These are phyloP conservation scores for Colletotrichum caudatum DNA, from an alignment of 2,329 filamentous ascomycete genomes.

Conservation along the genomic window DNA sequence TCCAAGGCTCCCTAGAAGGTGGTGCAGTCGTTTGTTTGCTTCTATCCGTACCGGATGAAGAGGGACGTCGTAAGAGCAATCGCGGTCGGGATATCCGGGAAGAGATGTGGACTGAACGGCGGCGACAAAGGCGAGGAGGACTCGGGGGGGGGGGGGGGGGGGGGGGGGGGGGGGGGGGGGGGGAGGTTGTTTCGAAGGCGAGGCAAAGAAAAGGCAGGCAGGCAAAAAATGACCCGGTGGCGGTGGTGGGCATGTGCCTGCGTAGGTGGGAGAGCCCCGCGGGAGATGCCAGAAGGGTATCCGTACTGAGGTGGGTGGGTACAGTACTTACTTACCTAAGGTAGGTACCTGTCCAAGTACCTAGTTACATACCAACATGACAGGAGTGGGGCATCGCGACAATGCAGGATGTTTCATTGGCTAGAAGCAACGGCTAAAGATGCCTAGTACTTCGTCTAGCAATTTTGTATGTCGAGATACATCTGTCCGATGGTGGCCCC, in stretches of 20 bases:
- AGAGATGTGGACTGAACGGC: slow-evolving; percentile 11
- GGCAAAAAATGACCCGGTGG: background rate
- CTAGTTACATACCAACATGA: slow-evolving; percentile 1
- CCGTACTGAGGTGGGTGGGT: no score
- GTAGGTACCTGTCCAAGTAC: no score
- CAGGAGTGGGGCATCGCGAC: slow-evolving; percentile 15
- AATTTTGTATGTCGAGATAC: background rate
- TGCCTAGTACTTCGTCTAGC: background rate
- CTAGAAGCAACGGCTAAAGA: accelerated
- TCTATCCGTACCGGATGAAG: background rate
- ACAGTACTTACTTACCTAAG: no score
- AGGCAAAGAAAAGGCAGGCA: background rate
- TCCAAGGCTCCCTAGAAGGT: background rate
- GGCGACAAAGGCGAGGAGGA: slow-evolving; percentile 21
- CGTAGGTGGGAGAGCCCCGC: slow-evolving; percentile 39
- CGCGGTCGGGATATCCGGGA: slow-evolving; percentile 24
- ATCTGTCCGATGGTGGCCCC: background rate
- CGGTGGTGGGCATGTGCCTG: slow-evolving; percentile 34
- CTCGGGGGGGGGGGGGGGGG: slow-evolving; percentile 20
- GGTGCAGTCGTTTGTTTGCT: background rate
- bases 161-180: no score
- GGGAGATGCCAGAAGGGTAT: slow-evolving; percentile 15
- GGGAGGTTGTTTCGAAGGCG: slow-evolving; percentile 36
- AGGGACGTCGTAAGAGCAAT: slow-evolving; percentile 18
- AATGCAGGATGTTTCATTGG: slow-evolving; percentile 11